phyloP scores from a whole-genome alignment of 352 stramenopile genomes.

The Globisporangium uncinulatum region DNA sequence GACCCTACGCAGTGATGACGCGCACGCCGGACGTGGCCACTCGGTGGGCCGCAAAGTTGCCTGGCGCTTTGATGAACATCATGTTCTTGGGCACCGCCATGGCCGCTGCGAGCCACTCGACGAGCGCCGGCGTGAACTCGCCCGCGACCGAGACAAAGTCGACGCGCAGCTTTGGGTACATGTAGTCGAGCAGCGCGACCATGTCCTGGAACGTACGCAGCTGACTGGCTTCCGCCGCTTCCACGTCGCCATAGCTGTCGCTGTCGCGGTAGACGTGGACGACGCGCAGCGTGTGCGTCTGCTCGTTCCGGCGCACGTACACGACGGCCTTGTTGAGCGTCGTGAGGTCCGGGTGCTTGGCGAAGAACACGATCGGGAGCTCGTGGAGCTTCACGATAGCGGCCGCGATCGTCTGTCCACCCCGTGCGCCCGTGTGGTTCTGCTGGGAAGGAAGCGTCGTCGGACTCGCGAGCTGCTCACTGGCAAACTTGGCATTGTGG shows the following conservation, averaged over 20 bases:
- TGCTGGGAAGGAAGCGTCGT: conserved; percentile 18
- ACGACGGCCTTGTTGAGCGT: conserved; percentile 88
- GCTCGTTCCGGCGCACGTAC: conserved; percentile 84
- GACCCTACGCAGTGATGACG: conserved; percentile 78
- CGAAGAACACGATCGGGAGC: conserved; percentile 82
- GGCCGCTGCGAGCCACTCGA: conserved; percentile 64
- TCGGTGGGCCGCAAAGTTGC: conserved; percentile 52
- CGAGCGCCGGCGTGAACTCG: conserved; percentile 56
- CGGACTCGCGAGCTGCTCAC: conserved; percentile 11
- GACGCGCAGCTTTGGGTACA: conserved; percentile 85
- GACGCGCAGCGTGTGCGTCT: conserved; percentile 82
- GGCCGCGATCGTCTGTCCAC: conserved; percentile 35
- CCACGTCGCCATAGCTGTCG: neutral
- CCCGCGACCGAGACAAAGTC: conserved; percentile 53
- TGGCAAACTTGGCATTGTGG: no score
- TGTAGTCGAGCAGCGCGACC: conserved; percentile 60
- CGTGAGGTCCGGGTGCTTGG: conserved; percentile 79
- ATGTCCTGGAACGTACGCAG: conserved; percentile 22
- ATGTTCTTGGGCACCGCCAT: conserved; percentile 73
- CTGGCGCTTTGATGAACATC: conserved; percentile 88
- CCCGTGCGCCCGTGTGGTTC: conserved; percentile 36
- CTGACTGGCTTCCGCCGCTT: neutral
- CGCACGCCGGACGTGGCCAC: conserved; percentile 64
- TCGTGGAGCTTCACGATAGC: conserved; percentile 40
- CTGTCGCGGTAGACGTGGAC: conserved; percentile 53